Conservation (phyloP, 2,329 filamentous ascomycete species). For the Pseudocercospora fuligena region DNA sequence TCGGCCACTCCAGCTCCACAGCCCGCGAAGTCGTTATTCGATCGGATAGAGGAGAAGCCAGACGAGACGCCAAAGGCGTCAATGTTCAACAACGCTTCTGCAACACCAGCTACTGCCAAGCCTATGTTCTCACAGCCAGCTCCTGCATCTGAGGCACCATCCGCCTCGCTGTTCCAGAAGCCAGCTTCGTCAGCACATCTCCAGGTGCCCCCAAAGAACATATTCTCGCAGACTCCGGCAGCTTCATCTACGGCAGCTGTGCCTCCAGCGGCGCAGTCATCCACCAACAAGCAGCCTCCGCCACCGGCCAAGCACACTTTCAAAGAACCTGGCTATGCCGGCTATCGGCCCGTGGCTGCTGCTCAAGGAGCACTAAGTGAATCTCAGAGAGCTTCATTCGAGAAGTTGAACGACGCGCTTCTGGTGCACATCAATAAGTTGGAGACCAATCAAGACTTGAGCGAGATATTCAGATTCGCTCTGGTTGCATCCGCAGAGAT, state of each 20-base stretch:
- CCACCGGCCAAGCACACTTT: slow-evolving; percentile 19
- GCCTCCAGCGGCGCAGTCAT: slow-evolving; percentile 16
- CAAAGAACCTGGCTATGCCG: slow-evolving; percentile 11
- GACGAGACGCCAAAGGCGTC: slow-evolving; percentile 21
- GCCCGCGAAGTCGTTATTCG: slow-evolving; percentile 1
- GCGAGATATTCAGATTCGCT: slow-evolving; percentile 35
- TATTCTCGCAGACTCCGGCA: slow-evolving; percentile 19
- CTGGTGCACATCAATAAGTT: slow-evolving; percentile 33
- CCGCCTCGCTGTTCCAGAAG: slow-evolving; percentile 16
- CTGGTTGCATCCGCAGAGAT: slow-evolving; percentile 33
- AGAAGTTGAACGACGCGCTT: slow-evolving; percentile 36
- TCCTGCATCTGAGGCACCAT: slow-evolving; percentile 5
- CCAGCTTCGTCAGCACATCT: slow-evolving; percentile 4
- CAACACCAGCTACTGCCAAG: slow-evolving; percentile 21
- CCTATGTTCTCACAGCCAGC: slow-evolving; percentile 16
- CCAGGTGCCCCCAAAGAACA: slow-evolving; percentile 17
- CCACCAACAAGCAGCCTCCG: slow-evolving; percentile 22
- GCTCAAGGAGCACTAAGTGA: slow-evolving; percentile 2
- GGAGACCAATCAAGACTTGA: slow-evolving; percentile 37
- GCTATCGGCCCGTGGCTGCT: slow-evolving; percentile 1
- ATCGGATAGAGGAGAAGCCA: slow-evolving; percentile 7
- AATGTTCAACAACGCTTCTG: slow-evolving; percentile 18
- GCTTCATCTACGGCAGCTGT: slow-evolving; percentile 20
- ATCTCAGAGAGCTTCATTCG: slow-evolving; percentile 25
- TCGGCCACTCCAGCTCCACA: slow-evolving; percentile 8